phyloP scores from a whole-genome alignment of 2,329 filamentous ascomycete species.

The Scedosporium dehoogii region DNA sequence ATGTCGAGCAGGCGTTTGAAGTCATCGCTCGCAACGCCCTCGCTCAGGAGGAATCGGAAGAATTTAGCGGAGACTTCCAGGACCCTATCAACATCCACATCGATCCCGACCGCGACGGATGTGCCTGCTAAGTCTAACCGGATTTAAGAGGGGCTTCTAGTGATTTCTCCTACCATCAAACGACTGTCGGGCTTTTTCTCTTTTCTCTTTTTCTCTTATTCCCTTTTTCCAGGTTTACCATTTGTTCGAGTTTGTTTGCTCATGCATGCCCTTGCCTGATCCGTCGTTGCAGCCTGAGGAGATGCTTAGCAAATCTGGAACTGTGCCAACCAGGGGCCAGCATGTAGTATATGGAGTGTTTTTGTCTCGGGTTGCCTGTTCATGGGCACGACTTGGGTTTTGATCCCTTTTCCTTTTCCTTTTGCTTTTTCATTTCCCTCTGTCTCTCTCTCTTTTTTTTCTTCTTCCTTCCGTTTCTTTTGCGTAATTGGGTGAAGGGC shows the following conservation, averaged over 20 bases:
- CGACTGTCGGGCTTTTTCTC: neutral
- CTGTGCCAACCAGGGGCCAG: constrained; percentile 1
- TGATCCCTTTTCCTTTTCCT: neutral
- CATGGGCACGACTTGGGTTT: neutral
- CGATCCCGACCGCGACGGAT: constrained; percentile 85
- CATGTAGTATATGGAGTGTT: constrained; percentile 2
- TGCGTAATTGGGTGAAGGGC: neutral
- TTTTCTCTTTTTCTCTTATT: neutral
- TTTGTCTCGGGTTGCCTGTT: neutral
- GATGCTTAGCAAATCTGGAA: neutral
- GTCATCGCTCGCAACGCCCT: constrained; percentile 95
- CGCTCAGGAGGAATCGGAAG: constrained; percentile 93
- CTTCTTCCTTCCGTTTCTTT: constrained; percentile 2
- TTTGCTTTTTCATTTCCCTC: too few relatives aligned
- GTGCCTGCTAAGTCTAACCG: constrained; percentile 60
- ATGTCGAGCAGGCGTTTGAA: constrained; percentile 82
- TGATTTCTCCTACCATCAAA: neutral
- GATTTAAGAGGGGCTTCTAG: neutral
- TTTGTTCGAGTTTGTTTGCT: neutral
- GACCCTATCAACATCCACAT: constrained; percentile 98
- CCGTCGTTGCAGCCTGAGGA: neutral
- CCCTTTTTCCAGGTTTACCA: neutral
- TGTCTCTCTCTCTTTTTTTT: neutral
- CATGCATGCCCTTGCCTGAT: neutral
- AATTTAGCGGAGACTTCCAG: constrained; percentile 94